These are phyloP conservation scores for Cenchrus americanus DNA, from an alignment of 176 grass and related monocot species.

Conservation along the genomic window DNA sequence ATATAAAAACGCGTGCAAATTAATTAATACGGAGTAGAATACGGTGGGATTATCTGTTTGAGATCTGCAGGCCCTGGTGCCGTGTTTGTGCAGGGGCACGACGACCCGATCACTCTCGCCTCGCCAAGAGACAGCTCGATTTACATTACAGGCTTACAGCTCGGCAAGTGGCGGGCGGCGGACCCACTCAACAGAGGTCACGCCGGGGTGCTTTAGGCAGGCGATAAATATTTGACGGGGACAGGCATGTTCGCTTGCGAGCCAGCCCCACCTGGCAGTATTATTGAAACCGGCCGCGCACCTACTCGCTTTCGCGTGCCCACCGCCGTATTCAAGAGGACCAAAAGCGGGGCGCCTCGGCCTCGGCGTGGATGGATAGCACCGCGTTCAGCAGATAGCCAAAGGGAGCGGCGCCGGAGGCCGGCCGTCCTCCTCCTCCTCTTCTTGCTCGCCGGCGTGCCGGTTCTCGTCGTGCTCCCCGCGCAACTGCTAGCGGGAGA, in stretches of 20 bases:
- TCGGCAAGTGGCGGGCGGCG: conserved; percentile 17
- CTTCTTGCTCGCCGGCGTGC: neutral
- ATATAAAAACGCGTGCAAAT: neutral
- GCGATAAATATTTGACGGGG: conserved; percentile 35
- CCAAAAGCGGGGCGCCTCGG: neutral
- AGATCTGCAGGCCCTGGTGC: conserved; percentile 34
- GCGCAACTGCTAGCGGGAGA: neutral
- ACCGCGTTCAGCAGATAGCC: neutral
- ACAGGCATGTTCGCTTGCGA: conserved; percentile 37
- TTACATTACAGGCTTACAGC: conserved; percentile 14
- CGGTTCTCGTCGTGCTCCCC: neutral
- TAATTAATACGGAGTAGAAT: neutral
- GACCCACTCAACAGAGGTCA: conserved; percentile 25
- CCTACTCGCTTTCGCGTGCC: conserved; percentile 35
- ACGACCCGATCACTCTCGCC: neutral
- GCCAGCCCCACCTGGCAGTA: conserved; percentile 34
- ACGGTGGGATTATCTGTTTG: neutral
- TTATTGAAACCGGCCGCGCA: conserved; percentile 51
- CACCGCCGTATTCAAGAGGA: conserved; percentile 36
- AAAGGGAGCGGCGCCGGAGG: neutral
- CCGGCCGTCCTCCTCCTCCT: neutral
- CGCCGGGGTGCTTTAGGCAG: neutral
- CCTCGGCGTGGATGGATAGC: neutral
- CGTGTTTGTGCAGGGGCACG: conserved; percentile 12
- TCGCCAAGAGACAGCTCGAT: conserved; percentile 2